A percentile compares a stretch with the other conserved stretches of the same genome.
phyloP scores from a whole-genome alignment of 257 asterid species.

The Solanum medicagineum region DNA sequence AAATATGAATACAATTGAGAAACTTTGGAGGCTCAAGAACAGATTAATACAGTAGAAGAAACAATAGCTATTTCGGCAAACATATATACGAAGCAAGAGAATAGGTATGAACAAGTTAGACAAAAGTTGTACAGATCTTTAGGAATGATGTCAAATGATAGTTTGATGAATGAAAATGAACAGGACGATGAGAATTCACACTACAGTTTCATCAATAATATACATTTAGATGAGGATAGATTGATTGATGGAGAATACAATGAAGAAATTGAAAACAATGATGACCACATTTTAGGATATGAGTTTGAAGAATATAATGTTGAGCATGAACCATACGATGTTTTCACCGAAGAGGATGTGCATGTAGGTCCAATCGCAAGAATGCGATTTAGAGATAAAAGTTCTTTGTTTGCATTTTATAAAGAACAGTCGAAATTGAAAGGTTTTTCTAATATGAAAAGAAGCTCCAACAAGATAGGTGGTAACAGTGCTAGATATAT shows the following conservation, averaged over 20 bases:
- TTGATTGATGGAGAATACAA: not conserved
- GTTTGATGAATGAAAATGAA: not conserved
- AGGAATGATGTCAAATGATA: not conserved
- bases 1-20: too few relatives aligned
- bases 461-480: not conserved
- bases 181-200: not conserved
- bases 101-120: too few relatives aligned
- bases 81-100: too few relatives aligned
- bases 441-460: not conserved
- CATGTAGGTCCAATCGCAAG: not conserved
- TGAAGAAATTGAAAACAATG: not conserved
- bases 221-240: too few relatives aligned
- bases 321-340: not conserved
- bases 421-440: not conserved
- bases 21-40: too few relatives aligned
- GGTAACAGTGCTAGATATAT: not conserved
- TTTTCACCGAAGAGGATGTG: not conserved
- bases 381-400: not conserved
- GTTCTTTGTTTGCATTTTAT: not conserved
- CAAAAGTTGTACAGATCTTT: too few relatives aligned
- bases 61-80: too few relatives aligned
- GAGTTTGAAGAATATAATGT: not conserved
- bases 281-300: not conserved
- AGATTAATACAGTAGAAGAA: too few relatives aligned
- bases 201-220: too few relatives aligned